These are phyloP conservation scores for Apiospora aurea DNA, from an alignment of 2,329 filamentous ascomycete genomes.

Conservation along the genomic window DNA sequence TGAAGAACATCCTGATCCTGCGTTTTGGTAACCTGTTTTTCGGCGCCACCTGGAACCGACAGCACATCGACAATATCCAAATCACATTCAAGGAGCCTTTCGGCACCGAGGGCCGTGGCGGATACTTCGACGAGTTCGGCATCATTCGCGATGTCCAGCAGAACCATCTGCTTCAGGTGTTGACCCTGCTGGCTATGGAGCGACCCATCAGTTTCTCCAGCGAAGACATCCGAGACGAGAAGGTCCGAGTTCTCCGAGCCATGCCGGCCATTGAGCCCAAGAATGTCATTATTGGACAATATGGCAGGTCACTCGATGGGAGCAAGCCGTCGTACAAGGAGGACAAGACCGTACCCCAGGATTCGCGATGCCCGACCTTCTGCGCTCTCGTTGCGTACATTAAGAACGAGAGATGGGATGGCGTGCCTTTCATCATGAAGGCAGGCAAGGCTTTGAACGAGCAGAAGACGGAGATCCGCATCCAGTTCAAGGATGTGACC, in stretches of 20 bases:
- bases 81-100: conserved; percentile 99
- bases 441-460: conserved; percentile 98
- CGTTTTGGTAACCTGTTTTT: conserved; percentile 99
- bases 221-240: conserved; percentile 98
- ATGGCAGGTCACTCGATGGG: conserved; percentile 93
- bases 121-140: conserved; percentile 99
- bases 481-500: conserved; percentile 99
- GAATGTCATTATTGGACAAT: conserved; percentile 99
- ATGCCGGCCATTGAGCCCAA: conserved; percentile 97
- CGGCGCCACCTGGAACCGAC: conserved; percentile 97
- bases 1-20: conserved; percentile 98
- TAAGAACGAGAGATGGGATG: conserved; percentile 99
- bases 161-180: conserved; percentile 96
- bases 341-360: conserved; percentile 96
- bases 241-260: conserved; percentile 91
- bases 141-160: conserved; percentile 99
- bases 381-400: conserved; percentile 97
- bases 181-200: conserved; percentile 97
- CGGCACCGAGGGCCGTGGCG: conserved; percentile 95
- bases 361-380: conserved; percentile 97
- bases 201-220: conserved; percentile 97
- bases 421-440: conserved; percentile 99
- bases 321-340: conserved; percentile 98
- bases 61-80: conserved; percentile 99
- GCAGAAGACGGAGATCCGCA: conserved; percentile 99